A percentile compares a stretch with the other conserved stretches of the same genome.
Evolutionary conservation across 495 filamentous ascomycete genomes (phyloP).

Genomic region (Lepidopterella palustris): DNA sequence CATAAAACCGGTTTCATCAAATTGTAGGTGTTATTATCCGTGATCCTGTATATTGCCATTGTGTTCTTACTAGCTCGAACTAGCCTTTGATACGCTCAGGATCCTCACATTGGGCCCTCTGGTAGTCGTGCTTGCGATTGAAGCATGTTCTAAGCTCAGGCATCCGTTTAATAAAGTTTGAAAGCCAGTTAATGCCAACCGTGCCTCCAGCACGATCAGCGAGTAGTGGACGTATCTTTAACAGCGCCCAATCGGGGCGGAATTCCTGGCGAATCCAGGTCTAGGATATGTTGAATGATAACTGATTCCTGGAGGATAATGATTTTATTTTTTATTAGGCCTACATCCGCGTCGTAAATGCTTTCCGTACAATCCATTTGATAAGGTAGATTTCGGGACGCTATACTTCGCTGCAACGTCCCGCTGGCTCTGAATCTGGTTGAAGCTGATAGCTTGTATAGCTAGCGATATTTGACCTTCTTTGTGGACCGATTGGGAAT

Average conservation of each 20-base stretch:
- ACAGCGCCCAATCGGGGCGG: neutral
- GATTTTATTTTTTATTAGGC: too few relatives aligned
- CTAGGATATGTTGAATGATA: slow-evolving; percentile 35
- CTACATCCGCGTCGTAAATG: too few relatives aligned
- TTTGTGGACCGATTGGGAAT: too few relatives aligned
- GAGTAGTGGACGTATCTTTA: slow-evolving; percentile 38
- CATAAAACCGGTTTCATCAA: slow-evolving; percentile 40
- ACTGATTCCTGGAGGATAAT: slow-evolving; percentile 31
- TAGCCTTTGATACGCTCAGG: slow-evolving; percentile 30
- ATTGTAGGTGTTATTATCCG: slow-evolving; percentile 40
- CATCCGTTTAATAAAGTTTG: slow-evolving; percentile 32
- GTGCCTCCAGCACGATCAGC: slow-evolving; percentile 9
- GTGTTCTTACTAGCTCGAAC: slow-evolving; percentile 36
- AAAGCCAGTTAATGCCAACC: slow-evolving; percentile 25
- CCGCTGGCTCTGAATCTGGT: too few relatives aligned
- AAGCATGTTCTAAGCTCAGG: slow-evolving; percentile 32
- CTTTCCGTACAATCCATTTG: too few relatives aligned
- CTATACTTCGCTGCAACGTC: too few relatives aligned
- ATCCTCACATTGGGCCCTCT: slow-evolving; percentile 38
- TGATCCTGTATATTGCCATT: slow-evolving; percentile 34
- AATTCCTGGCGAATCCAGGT: slow-evolving; percentile 33
- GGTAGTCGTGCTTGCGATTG: slow-evolving; percentile 32
- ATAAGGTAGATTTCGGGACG: too few relatives aligned
- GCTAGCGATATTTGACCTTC: too few relatives aligned
- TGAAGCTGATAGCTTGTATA: too few relatives aligned